Percentiles rank a stretch among this genome's conserved stretches.
phyloP scores from a whole-genome alignment of 2,329 filamentous ascomycete genomes.

The Coniochaeta sp. region DNA sequence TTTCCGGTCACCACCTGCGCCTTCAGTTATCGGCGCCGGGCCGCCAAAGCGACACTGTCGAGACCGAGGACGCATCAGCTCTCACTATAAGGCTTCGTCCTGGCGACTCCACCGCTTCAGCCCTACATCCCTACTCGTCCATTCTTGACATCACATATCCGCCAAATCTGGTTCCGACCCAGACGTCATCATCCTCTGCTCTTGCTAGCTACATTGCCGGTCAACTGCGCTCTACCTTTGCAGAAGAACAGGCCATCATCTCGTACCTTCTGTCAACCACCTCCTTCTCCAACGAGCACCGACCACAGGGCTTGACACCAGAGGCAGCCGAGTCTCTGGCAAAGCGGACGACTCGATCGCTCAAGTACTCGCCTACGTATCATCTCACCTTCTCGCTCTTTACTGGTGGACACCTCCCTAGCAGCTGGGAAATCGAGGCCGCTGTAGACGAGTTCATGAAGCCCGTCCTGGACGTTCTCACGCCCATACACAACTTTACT shows the following conservation, averaged over 20 bases:
- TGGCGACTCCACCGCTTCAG: constrained; percentile 51
- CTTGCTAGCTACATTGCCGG: constrained; percentile 72
- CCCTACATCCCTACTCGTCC: constrained; percentile 61
- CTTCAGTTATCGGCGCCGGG: constrained; percentile 50
- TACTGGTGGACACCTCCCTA: constrained; percentile 68
- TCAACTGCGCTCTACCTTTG: constrained; percentile 70
- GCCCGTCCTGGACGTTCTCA: constrained; percentile 72
- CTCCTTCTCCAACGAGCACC: constrained; percentile 39
- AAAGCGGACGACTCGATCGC: constrained; percentile 71
- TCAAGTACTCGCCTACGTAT: constrained; percentile 90
- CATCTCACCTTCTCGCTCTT: constrained; percentile 96
- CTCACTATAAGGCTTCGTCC: constrained; percentile 65
- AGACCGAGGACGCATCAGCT: constrained; percentile 41
- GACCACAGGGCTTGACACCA: constrained; percentile 37
- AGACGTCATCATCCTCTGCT: constrained; percentile 61
- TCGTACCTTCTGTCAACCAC: constrained; percentile 61
- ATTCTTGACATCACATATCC: constrained; percentile 73
- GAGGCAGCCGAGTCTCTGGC: constrained; percentile 48
- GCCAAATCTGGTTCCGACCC: constrained; percentile 57
- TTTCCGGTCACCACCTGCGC: constrained; percentile 74
- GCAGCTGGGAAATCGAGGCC: constrained; percentile 82
- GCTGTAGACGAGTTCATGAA: constrained; percentile 75
- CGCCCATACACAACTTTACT: constrained; percentile 86
- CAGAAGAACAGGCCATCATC: constrained; percentile 83
- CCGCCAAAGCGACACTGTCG: constrained; percentile 6